phyloP scores from a whole-genome alignment of 1,284 basidiomycete species.

The Apiotrichum veenhuisii region DNA sequence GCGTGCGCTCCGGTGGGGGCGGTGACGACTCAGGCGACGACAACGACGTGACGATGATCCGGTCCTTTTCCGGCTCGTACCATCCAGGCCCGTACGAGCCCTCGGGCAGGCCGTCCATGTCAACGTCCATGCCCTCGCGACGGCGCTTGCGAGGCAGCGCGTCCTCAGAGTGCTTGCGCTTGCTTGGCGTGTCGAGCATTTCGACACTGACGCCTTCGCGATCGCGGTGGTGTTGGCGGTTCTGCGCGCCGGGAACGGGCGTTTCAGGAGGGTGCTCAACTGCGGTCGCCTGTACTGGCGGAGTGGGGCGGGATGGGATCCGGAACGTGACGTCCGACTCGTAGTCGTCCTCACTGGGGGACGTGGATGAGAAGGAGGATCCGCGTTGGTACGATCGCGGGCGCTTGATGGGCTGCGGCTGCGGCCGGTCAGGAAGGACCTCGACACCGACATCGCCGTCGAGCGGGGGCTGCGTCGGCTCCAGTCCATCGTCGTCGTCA shows the following conservation, averaged over 20 bases:
- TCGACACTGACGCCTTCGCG: constrained; percentile 6
- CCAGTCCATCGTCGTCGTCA: constrained; percentile 12
- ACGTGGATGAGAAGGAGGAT: constrained; percentile 24
- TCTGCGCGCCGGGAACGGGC: background rate
- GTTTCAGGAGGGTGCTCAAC: constrained; percentile 26
- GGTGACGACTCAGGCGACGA: constrained; percentile 27
- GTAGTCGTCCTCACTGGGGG: constrained; percentile 26
- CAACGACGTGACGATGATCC: constrained; percentile 41
- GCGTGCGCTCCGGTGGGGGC: constrained; percentile 18
- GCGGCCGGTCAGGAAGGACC: constrained; percentile 19
- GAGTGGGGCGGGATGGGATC: constrained; percentile 11
- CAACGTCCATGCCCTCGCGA: constrained; percentile 21
- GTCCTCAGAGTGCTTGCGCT: constrained; percentile 10
- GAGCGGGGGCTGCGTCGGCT: constrained; percentile 8
- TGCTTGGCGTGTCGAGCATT: constrained; percentile 16
- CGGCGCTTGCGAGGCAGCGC: constrained; percentile 1
- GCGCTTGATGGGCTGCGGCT: constrained; percentile 6
- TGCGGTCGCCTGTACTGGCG: constrained; percentile 25
- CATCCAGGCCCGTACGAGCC: constrained; percentile 20
- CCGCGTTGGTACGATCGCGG: constrained; percentile 8
- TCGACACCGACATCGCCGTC: constrained; percentile 25
- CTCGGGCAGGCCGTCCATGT: constrained; percentile 18
- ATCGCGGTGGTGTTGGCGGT: background rate
- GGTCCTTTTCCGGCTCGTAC: constrained; percentile 47
- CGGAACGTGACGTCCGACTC: constrained; percentile 32